Percentiles rank a stretch among this genome's conserved stretches.
These are phyloP conservation scores for Acacia concinna DNA, from an alignment of 331 rosid species.

Conservation along the genomic window DNA sequence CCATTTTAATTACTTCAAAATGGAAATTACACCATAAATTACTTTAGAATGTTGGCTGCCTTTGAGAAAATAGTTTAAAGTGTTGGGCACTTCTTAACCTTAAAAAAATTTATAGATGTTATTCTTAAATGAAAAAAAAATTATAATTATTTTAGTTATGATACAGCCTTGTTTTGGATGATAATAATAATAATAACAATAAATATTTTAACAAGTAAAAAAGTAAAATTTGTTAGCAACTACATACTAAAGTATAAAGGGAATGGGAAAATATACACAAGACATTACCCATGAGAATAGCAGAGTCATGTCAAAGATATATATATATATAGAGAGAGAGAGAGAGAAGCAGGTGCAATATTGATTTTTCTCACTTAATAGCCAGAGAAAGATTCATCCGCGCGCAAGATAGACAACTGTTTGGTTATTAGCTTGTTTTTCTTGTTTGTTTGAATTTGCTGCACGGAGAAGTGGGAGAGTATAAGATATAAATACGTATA, in stretches of 20 bases:
- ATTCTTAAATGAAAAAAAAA: no score
- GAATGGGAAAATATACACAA: background rate
- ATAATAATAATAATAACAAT: no score
- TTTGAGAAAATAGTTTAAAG: no score
- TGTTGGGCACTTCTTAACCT: no score
- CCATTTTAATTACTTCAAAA: no score
- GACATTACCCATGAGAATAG: background rate
- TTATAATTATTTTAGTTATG: no score
- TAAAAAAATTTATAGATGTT: no score
- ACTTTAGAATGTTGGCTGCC: no score
- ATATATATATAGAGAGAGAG: no score
- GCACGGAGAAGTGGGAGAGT: no score
- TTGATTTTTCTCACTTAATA: background rate
- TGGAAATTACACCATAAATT: no score
- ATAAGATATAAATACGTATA: background rate
- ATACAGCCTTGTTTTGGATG: no score
- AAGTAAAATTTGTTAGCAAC: background rate
- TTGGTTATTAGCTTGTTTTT: background rate
- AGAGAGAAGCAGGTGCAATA: background rate
- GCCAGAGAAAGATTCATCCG: background rate
- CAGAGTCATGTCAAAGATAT: background rate
- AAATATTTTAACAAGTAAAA: background rate
- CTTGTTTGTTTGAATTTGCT: background rate
- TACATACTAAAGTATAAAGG: background rate
- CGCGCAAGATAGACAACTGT: background rate